Evolutionary conservation across 1,284 basidiomycete genomes (phyloP).

Genomic region (Limonomyces culmigenus): DNA sequence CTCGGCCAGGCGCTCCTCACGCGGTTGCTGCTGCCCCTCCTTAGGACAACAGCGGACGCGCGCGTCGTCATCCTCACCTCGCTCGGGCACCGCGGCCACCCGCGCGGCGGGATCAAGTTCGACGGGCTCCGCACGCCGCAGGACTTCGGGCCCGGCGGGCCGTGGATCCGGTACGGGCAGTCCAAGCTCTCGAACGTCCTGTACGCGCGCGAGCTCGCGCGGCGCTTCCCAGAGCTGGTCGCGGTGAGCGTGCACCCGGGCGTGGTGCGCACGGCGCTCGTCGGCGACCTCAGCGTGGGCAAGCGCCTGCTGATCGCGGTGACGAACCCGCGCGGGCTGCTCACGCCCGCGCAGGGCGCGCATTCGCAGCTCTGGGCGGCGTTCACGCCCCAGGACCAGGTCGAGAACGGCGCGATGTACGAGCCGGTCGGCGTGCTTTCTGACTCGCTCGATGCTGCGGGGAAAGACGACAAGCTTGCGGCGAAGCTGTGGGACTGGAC

Average conservation of each 20-base stretch:
- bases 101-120: neutral
- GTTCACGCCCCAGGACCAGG: neutral
- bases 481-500: neutral
- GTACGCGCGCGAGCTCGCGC: neutral
- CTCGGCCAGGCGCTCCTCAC: neutral
- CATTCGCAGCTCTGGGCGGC: neutral
- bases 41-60: neutral
- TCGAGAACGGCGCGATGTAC: neutral
- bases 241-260: neutral
- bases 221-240: neutral
- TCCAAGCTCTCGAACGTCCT: neutral
- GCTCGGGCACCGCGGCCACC: neutral
- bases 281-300: neutral
- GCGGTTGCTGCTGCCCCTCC: neutral
- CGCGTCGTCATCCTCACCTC: neutral
- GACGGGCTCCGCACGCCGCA: neutral
- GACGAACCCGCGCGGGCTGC: neutral
- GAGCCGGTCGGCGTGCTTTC: neutral
- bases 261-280: neutral
- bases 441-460: neutral
- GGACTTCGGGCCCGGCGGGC: neutral
- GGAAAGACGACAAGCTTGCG: neutral
- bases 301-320: neutral
- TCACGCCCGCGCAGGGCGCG: neutral
- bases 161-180: neutral